phyloP scores from a whole-genome alignment of 306 rosid species.

The Fragaria ananassa region DNA sequence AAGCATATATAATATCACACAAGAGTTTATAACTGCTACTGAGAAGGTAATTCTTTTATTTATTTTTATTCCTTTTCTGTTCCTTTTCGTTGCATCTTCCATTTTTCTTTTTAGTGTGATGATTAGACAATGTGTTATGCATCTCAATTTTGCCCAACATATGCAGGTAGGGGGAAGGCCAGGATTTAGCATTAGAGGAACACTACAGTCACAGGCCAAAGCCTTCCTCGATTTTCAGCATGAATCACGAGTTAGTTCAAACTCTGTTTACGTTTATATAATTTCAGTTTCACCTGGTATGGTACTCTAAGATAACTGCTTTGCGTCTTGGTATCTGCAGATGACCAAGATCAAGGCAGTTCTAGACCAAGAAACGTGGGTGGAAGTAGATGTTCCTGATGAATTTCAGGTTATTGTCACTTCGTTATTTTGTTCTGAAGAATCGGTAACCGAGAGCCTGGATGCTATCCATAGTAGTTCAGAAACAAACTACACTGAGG shows the following conservation, averaged over 20 bases:
- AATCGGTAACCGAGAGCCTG: slow-evolving; percentile 41
- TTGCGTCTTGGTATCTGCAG: slow-evolving; percentile 42
- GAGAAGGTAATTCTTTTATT: slow-evolving; percentile 63
- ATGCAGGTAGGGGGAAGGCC: slow-evolving; percentile 97
- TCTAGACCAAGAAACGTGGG: slow-evolving; percentile 99
- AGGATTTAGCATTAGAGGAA: slow-evolving; percentile 98
- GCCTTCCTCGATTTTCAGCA: slow-evolving; percentile 97
- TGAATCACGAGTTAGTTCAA: slow-evolving; percentile 84
- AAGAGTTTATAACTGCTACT: slow-evolving; percentile 83
- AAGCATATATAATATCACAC: slow-evolving; percentile 74
- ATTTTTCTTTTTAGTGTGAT: slow-evolving; percentile 2
- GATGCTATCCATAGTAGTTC: slow-evolving; percentile 51
- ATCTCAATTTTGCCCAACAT: slow-evolving; percentile 28
- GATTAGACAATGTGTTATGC: slow-evolving; percentile 12
- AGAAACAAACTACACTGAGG: slow-evolving; percentile 37
- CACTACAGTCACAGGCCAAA: slow-evolving; percentile 96
- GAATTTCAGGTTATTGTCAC: slow-evolving; percentile 84
- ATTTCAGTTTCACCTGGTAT: slow-evolving; percentile 9
- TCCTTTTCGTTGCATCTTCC: neutral
- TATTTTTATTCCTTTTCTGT: neutral
- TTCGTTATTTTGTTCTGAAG: slow-evolving; percentile 50
- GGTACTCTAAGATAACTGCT: slow-evolving; percentile 24
- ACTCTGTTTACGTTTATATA: slow-evolving; percentile 11
- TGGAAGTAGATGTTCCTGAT: slow-evolving; percentile 96
- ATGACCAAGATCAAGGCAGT: slow-evolving; percentile 93